Base-by-base conservation (phyloP, 2,329 filamentous ascomycete genomes). In the Paecilomyces sp. region DNA sequence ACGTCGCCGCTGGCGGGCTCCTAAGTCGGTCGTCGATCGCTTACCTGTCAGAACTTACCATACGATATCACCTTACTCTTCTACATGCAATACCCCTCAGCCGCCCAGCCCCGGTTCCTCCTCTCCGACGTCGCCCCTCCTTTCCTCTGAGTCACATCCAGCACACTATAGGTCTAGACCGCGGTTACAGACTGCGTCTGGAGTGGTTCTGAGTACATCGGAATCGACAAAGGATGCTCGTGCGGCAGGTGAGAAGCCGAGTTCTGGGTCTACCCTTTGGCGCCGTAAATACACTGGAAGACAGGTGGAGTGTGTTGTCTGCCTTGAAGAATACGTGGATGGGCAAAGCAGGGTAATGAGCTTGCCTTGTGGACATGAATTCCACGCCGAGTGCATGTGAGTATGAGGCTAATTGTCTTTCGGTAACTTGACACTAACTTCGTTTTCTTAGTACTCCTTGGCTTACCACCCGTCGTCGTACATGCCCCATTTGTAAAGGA, bases 401-500 rank as follows among this genome's bases (percentile, higher is more conserved):
- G 92, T 89, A 52, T 13, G 24, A 15, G 18, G 55, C 56, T 54
- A 36, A 50, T 58, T 54, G 24, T 54, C 22, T 52, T 34, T 28
- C n/a, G 28, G 28, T 24, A 24, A 51, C 6, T 57, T 41, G 6
- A 64, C 64, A 60, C 68, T 69, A 70, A 62, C 66, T 24, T 47
- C 30, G 12, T 36, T 24, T 41, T 18, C 34, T 28, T 64, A 96
- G 92, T 71, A 97, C 94, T 3, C 94, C 94, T 1, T 99, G 94
- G 94, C 81, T 99, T 57, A 97, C 93, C 0, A 97, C 92, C 15
- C 88, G 93, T 55, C 89, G 94, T 64, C 88, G 94, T 63, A 99
- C 94, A n/a, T 99, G 94, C 69, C 94, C 94, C 0, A 97, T 99
- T 62, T 99, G 94, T 79, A 99, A 99, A 79, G 92, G 92, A 55